These are phyloP conservation scores for Phlyctochytrium bullatum DNA, from an alignment of 192 early-diverging fungal species.

Conservation along the genomic window DNA sequence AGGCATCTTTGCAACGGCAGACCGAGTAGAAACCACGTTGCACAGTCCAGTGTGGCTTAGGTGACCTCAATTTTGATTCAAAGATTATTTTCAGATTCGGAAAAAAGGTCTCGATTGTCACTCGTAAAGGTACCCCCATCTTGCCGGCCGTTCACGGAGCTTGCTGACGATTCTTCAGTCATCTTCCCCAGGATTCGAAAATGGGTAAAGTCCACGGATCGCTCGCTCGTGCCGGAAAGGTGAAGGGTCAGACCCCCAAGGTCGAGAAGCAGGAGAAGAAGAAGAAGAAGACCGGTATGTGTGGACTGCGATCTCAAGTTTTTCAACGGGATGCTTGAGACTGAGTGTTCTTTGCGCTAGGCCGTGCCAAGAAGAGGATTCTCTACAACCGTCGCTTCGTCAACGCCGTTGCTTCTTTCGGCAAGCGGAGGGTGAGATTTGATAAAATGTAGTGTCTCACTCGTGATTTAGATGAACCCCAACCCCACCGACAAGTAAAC, in stretches of 20 bases:
- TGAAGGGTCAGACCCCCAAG: conserved; percentile 99
- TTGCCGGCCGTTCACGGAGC: too few relatives aligned
- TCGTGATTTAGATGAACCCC: conserved; percentile 2
- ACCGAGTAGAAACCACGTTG: too few relatives aligned
- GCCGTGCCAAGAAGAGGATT: conserved; percentile 96
- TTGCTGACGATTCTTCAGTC: too few relatives aligned
- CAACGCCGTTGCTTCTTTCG: conserved; percentile 81
- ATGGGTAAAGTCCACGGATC: conserved; percentile 1
- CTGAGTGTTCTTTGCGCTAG: conserved; percentile 25
- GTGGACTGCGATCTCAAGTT: conserved; percentile 1
- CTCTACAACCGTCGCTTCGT: conserved; percentile 97
- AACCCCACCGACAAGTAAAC: conserved; percentile 12
- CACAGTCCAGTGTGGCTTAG: too few relatives aligned
- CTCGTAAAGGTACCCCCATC: too few relatives aligned
- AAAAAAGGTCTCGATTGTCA: too few relatives aligned
- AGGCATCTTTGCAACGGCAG: too few relatives aligned
- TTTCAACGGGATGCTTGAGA: background rate
- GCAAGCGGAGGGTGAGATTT: conserved; percentile 80
- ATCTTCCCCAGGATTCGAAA: too few relatives aligned
- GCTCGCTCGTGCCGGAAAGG: conserved; percentile 98
- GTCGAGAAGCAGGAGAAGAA: conserved; percentile 97
- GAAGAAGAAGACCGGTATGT: conserved; percentile 76
- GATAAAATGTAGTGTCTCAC: background rate
- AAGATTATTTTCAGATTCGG: too few relatives aligned
- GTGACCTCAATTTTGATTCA: too few relatives aligned